A percentile compares a stretch with the other conserved stretches of the same genome.
Evolutionary conservation across 495 filamentous ascomycete genomes (phyloP).

Genomic region (Staphylotrichum tortipilum): DNA sequence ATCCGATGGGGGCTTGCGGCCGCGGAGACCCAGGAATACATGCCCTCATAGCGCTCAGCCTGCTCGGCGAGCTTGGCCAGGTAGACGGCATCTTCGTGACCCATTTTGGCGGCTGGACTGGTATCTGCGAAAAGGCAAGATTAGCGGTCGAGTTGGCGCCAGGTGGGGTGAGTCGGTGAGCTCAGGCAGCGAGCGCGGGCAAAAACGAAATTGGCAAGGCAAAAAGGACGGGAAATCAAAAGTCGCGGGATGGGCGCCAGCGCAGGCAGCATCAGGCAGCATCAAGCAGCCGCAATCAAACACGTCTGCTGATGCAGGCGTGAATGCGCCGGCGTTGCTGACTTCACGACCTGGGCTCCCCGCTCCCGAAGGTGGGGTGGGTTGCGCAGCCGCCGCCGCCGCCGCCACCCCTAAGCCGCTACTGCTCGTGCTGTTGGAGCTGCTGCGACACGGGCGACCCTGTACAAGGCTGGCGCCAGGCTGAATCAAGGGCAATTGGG

Average conservation of each 20-base stretch:
- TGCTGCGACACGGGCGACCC: slow-evolving; percentile 2
- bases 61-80: slow-evolving; percentile 99
- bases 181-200: slow-evolving; percentile 1
- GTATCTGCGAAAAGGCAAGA: slow-evolving; percentile 12
- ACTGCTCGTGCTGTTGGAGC: too few relatives aligned
- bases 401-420: too few relatives aligned
- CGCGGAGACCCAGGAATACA: slow-evolving; percentile 32
- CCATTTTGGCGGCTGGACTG: slow-evolving; percentile 61
- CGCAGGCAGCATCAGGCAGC: neutral
- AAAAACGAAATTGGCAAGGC: neutral
- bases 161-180: slow-evolving; percentile 16
- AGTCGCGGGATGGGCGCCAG: neutral
- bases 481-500: slow-evolving; percentile 15
- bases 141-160: slow-evolving; percentile 23
- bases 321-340: slow-evolving; percentile 20
- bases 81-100: slow-evolving; percentile 98
- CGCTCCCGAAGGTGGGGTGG: slow-evolving; percentile 26
- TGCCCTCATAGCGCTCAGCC: slow-evolving; percentile 99
- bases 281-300: neutral
- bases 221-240: slow-evolving; percentile 2
- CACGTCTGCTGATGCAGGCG: slow-evolving; percentile 5
- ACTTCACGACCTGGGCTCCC: slow-evolving; percentile 25
- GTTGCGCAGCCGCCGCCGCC: slow-evolving; percentile 20
- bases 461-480: neutral
- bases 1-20: neutral